phyloP scores from a whole-genome alignment of 1,139 yeast genomes.

The Blastobotrys proliferans region DNA sequence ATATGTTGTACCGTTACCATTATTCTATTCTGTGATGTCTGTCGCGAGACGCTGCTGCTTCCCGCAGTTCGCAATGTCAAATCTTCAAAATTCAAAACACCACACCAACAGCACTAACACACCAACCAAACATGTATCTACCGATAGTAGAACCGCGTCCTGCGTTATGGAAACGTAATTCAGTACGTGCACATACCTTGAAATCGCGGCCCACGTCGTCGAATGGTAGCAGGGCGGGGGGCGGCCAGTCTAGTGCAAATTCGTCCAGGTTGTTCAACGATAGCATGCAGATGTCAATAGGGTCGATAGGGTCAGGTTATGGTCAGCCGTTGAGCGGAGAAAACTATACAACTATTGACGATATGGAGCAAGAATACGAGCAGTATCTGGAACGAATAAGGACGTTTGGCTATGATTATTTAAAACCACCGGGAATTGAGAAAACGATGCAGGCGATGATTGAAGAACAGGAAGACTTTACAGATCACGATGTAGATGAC shows the following conservation, averaged over 20 bases:
- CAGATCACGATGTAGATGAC: constrained; percentile 19
- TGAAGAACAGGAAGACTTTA: constrained; percentile 20
- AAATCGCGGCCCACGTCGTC: constrained; percentile 5
- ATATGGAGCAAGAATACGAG: constrained; percentile 15
- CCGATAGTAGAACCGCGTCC: constrained; percentile 10
- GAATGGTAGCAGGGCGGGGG: background rate
- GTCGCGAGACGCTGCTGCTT: no score
- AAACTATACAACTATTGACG: constrained; percentile 6
- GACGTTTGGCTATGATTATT: constrained; percentile 25
- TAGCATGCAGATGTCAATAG: background rate
- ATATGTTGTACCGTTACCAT: no score
- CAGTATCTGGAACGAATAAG: constrained; percentile 21
- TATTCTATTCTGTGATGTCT: no score
- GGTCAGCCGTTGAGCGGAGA: background rate
- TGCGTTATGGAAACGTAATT: constrained; percentile 5
- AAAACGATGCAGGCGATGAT: constrained; percentile 24
- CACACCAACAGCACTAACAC: background rate
- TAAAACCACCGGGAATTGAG: constrained; percentile 25
- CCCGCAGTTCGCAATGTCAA: no score
- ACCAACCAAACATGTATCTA: constrained; percentile 5
- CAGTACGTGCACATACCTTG: constrained; percentile 5
- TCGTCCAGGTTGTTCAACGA: no score
- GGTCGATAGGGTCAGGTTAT: background rate
- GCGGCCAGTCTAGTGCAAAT: no score
- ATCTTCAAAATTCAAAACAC: background rate